Base-by-base conservation (phyloP, 2,329 filamentous ascomycete genomes). In the Pseudogymnoascus sp. region DNA sequence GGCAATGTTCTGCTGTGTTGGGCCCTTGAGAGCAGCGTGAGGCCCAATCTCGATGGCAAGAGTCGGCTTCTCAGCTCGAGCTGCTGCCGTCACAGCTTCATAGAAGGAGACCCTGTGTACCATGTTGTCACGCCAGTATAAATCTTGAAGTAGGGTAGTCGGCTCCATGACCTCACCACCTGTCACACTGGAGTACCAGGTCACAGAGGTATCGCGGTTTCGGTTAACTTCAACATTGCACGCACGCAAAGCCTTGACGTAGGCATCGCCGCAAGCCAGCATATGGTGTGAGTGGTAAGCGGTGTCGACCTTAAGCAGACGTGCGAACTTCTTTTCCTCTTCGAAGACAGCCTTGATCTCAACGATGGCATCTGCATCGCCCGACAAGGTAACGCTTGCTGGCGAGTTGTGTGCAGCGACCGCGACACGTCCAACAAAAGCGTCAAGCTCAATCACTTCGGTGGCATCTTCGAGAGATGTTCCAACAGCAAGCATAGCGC, bases 401-500 rank as follows among this genome's bases (percentile, higher is more conserved):
- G 68, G 68, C 21, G 61, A 63, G 57, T 71, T 72, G 33, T 67
- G 65, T 21, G 70, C 72, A 8, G 73, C 74, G 13, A 74, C 66
- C 30, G 65, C 68, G 64, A 64, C 63, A 13, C 61, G 35, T 34
- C 62, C 63, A 30, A 28, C 13, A 28, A 26, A 30, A n/a, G 45
- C 45, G 28, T 26, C 23, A 30, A 41, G 62, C 5, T 63, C 59
- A 58, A 41, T 13, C 0, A 57, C 15, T 10, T 5, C 69, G 64
- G 66, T 67, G 18, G 38, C 38, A 41, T 41, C 38, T 56, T 30
- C 64, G 65, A 18, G 67, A 66, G 18, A 58, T 21, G 19, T 38
- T 33, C 66, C 81, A 2, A 82, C 78, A 1, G 81, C 81, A 66
- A 82, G 73, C 82, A 84, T 84, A 10, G 74, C 70, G 0, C 81